These are phyloP conservation scores for Bacterosira constricta DNA, from an alignment of 108 stramenopile species.

Conservation along the genomic window DNA sequence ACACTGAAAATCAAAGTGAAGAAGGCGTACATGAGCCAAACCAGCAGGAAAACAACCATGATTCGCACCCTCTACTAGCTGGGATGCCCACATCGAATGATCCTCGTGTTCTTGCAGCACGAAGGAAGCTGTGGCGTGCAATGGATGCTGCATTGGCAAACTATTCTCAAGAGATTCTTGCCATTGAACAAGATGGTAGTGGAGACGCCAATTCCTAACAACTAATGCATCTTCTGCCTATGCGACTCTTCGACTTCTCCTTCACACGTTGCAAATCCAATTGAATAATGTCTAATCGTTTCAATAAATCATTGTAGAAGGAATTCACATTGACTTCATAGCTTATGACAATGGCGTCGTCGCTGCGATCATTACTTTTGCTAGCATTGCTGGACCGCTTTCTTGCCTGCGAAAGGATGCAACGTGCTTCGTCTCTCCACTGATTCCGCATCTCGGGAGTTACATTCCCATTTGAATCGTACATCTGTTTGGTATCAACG, in stretches of 20 bases:
- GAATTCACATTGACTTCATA: constrained; percentile 1
- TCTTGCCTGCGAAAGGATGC: too few species aligned
- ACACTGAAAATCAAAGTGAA: too few species aligned
- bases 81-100: constrained; percentile 30
- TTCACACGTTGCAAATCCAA: neutral
- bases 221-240: too few species aligned
- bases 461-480: too few species aligned
- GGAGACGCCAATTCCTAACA: too few species aligned
- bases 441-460: too few species aligned
- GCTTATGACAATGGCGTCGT: neutral
- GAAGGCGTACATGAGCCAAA: neutral
- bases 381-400: neutral
- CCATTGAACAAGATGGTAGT: constrained; percentile 17
- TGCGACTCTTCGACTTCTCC: neutral
- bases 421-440: too few species aligned
- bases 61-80: too few species aligned
- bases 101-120: constrained; percentile 33
- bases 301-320: neutral
- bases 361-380: neutral
- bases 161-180: constrained; percentile 43
- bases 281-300: neutral
- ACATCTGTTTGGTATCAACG: too few species aligned
- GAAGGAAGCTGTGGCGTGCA: constrained; percentile 28
- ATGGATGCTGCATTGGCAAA: constrained; percentile 44
- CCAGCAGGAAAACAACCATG: neutral